These are phyloP conservation scores for Cercophora scortea DNA, from an alignment of 495 filamentous ascomycete genomes.

Conservation along the genomic window DNA sequence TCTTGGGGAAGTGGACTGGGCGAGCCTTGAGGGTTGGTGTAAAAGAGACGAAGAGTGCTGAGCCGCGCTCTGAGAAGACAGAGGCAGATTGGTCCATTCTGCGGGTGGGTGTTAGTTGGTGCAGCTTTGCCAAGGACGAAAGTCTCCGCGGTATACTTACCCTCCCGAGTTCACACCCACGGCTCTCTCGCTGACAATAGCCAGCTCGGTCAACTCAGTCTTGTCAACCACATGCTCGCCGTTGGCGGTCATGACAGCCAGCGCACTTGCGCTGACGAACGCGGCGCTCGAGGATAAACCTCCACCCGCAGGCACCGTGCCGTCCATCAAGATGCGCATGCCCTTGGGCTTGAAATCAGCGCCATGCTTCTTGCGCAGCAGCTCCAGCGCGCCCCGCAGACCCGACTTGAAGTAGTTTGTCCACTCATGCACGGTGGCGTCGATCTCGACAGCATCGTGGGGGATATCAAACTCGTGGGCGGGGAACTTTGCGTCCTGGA, in stretches of 20 bases:
- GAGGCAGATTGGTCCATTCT: conserved; percentile 98
- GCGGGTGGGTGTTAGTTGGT: background rate
- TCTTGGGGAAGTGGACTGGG: conserved; percentile 76
- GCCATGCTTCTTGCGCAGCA: conserved; percentile 62
- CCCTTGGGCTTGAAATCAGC: conserved; percentile 56
- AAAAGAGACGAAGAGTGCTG: conserved; percentile 86
- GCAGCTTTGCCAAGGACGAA: background rate
- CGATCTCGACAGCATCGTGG: conserved; percentile 62
- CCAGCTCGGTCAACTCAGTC: conserved; percentile 79
- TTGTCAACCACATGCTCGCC: conserved; percentile 74
- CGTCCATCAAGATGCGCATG: conserved; percentile 86
- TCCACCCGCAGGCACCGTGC: conserved; percentile 83
- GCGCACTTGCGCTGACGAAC: conserved; percentile 82
- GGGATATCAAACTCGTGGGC: conserved; percentile 68
- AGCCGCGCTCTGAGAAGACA: conserved; percentile 79
- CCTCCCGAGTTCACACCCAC: conserved; percentile 96
- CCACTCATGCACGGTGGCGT: conserved; percentile 83
- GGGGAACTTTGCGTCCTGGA: conserved; percentile 68
- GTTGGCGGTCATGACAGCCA: conserved; percentile 84
- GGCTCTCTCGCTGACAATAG: conserved; percentile 86
- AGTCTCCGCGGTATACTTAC: conserved; percentile 34
- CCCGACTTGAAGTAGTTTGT: conserved; percentile 97
- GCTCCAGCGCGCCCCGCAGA: conserved; percentile 68
- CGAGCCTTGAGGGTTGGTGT: conserved; percentile 66
- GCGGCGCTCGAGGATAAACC: conserved; percentile 91